Base-by-base conservation (phyloP, 345 rosid species). In the Arabis hirsuta region DNA sequence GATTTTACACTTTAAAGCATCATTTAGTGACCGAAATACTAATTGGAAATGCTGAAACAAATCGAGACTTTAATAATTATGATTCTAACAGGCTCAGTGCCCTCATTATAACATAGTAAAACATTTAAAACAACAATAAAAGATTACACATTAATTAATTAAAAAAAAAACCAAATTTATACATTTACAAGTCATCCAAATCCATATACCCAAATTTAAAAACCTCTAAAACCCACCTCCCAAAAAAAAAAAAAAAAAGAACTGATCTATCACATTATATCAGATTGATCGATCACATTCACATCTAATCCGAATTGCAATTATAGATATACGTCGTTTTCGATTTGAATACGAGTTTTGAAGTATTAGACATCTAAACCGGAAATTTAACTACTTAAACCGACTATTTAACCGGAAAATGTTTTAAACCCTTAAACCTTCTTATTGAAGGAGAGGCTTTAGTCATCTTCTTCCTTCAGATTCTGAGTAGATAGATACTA, bases 401-500 rank as follows among this genome's bases (percentile, higher is more conserved):
- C 29, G 29, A 27, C 29, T 27, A 27, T 27, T 27, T 27, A 2
- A 27, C 29, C 29, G 69, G 64, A 19, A 26, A 68, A 59, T 31
- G 12, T 16, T 19, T 20, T 20, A 57, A 57, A 65, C 71, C 46
- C 22, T 11, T 9, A 16, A 54, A 50, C 61, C 60, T n/a, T 56
- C 71, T 7, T 7, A 3, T 0, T 1, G 2, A 7, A 0, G 0
- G 1, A 69, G 71, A 69, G 39, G 44, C 36, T 68, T 46, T 59
- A 43, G 22, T 63, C 76, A 8, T 39, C 77, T 5, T 16, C 58
- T 45, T 63, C 57, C 1, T 73, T 82, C 66, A 92, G 73, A 86
- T 81, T 88, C 99, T 90, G 72, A 96, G 97, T 62, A 96, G 74
- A 62, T 96, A 96, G 80, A 96, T 76, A 78, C 98, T 92, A 11